Percentiles rank a stretch among this genome's conserved stretches.
Conservation (phyloP, 768 basidiomycete genomes). For the Boletus insuetus region DNA sequence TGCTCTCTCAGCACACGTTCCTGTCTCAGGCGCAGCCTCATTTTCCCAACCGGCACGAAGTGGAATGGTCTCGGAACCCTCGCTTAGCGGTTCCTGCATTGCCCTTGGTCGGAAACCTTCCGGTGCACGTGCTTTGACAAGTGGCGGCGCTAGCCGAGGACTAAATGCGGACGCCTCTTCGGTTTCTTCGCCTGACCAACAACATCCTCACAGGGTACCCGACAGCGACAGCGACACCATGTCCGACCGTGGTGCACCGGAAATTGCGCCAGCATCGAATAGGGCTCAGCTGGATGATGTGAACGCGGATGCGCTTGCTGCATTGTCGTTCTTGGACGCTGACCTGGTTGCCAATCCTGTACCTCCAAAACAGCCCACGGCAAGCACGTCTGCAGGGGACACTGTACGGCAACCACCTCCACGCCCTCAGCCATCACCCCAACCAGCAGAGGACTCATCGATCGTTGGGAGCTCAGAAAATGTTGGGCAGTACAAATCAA, state of each 20-base stretch:
- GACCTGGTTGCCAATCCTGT: constrained; percentile 20
- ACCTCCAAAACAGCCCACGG: constrained; percentile 12
- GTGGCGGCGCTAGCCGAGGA: constrained; percentile 35
- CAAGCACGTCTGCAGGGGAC: constrained; percentile 3
- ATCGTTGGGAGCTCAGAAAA: constrained; percentile 26
- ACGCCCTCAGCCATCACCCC: constrained; percentile 27
- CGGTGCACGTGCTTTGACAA: constrained; percentile 70
- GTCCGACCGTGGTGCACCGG: constrained; percentile 21
- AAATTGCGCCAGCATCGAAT: constrained; percentile 5
- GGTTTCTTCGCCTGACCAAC: constrained; percentile 38
- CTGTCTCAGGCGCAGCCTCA: constrained; percentile 24
- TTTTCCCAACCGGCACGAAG: constrained; percentile 20
- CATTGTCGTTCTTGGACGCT: constrained; percentile 69
- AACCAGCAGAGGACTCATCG: constrained; percentile 34
- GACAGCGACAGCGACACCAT: constrained; percentile 36
- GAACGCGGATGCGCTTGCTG: constrained; percentile 73
- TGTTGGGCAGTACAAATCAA: constrained; percentile 62
- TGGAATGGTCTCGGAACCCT: constrained; percentile 30
- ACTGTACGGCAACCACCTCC: constrained; percentile 23
- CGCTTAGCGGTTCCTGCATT: constrained; percentile 38
- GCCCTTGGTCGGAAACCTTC: constrained; percentile 67
- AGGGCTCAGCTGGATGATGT: constrained; percentile 42
- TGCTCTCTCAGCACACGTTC: constrained; percentile 11
- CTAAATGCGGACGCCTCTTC: constrained; percentile 34
- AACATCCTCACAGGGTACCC: constrained; percentile 23